phyloP scores from a whole-genome alignment of 176 grass and related monocot species.

The Ensete ventricosum region DNA sequence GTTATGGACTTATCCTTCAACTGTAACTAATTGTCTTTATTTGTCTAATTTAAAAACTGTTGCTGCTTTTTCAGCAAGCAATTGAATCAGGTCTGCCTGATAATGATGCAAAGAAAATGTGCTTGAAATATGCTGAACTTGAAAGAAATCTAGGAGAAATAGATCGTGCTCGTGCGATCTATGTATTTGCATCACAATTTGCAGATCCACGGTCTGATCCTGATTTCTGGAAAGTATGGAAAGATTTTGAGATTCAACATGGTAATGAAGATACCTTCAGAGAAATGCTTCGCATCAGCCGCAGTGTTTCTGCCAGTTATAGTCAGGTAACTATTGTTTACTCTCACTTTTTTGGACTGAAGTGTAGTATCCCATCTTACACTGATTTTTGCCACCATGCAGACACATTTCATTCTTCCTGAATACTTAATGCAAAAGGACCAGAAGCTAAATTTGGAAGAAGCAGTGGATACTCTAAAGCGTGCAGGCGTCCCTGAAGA shows the following conservation, averaged over 20 bases:
- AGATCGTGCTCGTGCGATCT: slow-evolving; percentile 77
- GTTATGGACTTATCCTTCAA: neutral
- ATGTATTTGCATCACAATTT: slow-evolving; percentile 67
- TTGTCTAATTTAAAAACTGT: slow-evolving; percentile 7
- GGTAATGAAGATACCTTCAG: slow-evolving; percentile 93
- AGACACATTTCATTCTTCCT: slow-evolving; percentile 85
- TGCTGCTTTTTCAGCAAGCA: slow-evolving; percentile 47
- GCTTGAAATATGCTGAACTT: slow-evolving; percentile 67
- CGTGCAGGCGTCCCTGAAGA: slow-evolving; percentile 59
- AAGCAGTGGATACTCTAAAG: slow-evolving; percentile 76
- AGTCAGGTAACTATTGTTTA: slow-evolving; percentile 49
- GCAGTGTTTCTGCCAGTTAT: slow-evolving; percentile 67
- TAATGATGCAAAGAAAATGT: slow-evolving; percentile 63
- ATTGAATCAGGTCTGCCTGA: slow-evolving; percentile 66
- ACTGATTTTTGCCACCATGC: slow-evolving; percentile 7
- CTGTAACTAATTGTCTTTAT: neutral
- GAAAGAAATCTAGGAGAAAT: slow-evolving; percentile 97
- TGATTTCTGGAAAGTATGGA: slow-evolving; percentile 95
- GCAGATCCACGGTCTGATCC: slow-evolving; percentile 71
- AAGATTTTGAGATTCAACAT: slow-evolving; percentile 94
- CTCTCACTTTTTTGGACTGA: neutral
- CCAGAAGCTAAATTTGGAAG: slow-evolving; percentile 73
- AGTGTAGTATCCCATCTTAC: slow-evolving; percentile 8
- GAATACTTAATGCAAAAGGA: slow-evolving; percentile 92
- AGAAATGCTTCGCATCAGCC: slow-evolving; percentile 87